Base-by-base conservation (phyloP, 371 early-diverging fungal species). In the Mortierella sp. region DNA sequence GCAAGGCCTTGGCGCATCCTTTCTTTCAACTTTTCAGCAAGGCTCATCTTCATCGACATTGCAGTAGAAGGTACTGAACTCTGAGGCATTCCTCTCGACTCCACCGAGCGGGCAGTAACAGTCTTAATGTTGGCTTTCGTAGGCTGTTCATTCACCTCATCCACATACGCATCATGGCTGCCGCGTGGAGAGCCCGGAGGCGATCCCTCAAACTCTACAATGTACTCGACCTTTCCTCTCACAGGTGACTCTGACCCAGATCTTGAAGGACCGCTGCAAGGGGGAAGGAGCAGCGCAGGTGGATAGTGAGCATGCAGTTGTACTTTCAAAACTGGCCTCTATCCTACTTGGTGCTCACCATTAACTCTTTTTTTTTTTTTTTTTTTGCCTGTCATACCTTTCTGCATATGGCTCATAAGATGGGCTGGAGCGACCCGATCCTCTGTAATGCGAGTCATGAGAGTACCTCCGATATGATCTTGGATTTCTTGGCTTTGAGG, bases 1-100 rank as follows among this genome's bases (percentile, higher is more conserved):
- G 70, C 76, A 15, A 75, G 47, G 0, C 76, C 76, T 29, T 70
- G 71, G n/a, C 76, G 62, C 76, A 75, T 75, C 37, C 76, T 26
- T 28, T 70, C 61, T 37, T 70, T 70, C 7, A 75, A 60, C 45
- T 67, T 75, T 26, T 75, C 71, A 5, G 64, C 71, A 12, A 75
- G 64, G 50, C 66, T 74, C 57, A 66, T 25, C 46, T 65, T 68
- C 57, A 57, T 57, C 15, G 26, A 26, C n/a, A 7, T 30, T 0
- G 37, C 57, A 37, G 5, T 37, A 3, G 37, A 37, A 9, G 37
- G 37, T 37, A 9, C 37, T 37, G 37, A 37, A 37, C 37, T 37
- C 9, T 37, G 37, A 37, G 9, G 3, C 9, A 37, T 9, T 9
- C 37, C 37, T 37, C 9, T 37, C 37, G 37, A 9, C 37, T 37